A percentile compares a stretch with the other conserved stretches of the same genome.
These are phyloP conservation scores for Wallacemonas sp. DNA, from an alignment of 208 protist genomes.

Conservation along the genomic window DNA sequence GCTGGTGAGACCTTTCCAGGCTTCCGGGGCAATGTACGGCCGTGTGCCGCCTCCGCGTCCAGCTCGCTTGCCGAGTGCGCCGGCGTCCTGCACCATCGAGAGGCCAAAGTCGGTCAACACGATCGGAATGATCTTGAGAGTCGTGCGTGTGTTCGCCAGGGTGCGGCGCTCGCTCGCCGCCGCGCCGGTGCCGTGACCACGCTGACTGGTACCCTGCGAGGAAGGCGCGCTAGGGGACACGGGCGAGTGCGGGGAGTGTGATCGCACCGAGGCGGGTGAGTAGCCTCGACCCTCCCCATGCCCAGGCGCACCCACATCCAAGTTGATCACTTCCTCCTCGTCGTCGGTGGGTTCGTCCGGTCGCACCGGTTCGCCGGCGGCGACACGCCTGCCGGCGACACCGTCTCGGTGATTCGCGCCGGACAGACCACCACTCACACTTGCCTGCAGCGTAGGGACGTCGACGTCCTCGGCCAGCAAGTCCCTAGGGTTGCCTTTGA, in stretches of 20 bases:
- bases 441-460: background rate
- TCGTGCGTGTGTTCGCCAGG: slow-evolving; percentile 26
- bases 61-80: background rate
- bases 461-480: slow-evolving; percentile 6
- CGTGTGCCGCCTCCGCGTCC: slow-evolving; percentile 64
- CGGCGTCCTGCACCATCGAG: slow-evolving; percentile 48
- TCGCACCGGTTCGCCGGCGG: too few species aligned
- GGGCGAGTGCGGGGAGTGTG: background rate
- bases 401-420: background rate
- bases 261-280: background rate
- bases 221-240: slow-evolving; percentile 2
- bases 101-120: slow-evolving; percentile 87
- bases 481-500: slow-evolving; percentile 37
- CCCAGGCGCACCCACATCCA: background rate
- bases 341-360: too few species aligned
- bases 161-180: background rate
- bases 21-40: slow-evolving; percentile 85
- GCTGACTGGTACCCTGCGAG: background rate
- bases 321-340: slow-evolving; percentile 1
- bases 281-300: background rate
- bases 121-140: slow-evolving; percentile 55
- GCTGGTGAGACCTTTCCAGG: slow-evolving; percentile 51
- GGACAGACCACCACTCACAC: background rate
- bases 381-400: background rate
- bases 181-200: background rate